phyloP scores from a whole-genome alignment of 805 yeast species.

The Ogataea siamensis region DNA sequence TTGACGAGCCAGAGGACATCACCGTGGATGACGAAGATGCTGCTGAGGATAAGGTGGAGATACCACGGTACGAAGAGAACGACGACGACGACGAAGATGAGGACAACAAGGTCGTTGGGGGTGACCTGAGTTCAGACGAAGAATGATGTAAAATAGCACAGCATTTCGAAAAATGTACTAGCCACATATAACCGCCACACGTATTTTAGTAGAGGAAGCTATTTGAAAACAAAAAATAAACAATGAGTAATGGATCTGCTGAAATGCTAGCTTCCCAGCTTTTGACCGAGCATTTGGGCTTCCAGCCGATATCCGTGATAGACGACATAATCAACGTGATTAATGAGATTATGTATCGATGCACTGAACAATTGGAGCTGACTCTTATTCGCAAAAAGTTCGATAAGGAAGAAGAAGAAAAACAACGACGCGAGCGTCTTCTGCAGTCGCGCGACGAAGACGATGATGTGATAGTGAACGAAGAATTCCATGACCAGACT shows the following conservation, averaged over 20 bases:
- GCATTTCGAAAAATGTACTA: slow-evolving; percentile 7
- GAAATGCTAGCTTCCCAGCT: slow-evolving; percentile 40
- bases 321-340: slow-evolving; percentile 89
- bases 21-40: slow-evolving; percentile 13
- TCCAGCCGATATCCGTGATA: slow-evolving; percentile 74
- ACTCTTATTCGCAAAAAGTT: slow-evolving; percentile 45
- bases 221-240: slow-evolving; percentile 11
- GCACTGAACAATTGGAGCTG: slow-evolving; percentile 74
- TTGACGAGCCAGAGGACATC: slow-evolving; percentile 30
- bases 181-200: slow-evolving; percentile 12
- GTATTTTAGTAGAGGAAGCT: too few relatives aligned
- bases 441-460: slow-evolving; percentile 21
- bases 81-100: slow-evolving; percentile 28
- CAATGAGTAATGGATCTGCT: slow-evolving; percentile 13
- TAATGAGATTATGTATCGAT: slow-evolving; percentile 77
- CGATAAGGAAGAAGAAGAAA: slow-evolving; percentile 23
- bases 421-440: slow-evolving; percentile 12
- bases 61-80: slow-evolving; percentile 24
- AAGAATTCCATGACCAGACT: slow-evolving; percentile 10
- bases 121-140: slow-evolving; percentile 25
- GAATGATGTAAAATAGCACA: slow-evolving; percentile 11
- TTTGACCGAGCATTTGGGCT: slow-evolving; percentile 83
- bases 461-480: slow-evolving; percentile 30
- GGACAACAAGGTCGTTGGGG: slow-evolving; percentile 28
- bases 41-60: slow-evolving; percentile 21